These are phyloP conservation scores for Salvia splendens DNA, from an alignment of 257 asterid genomes.

Conservation along the genomic window DNA sequence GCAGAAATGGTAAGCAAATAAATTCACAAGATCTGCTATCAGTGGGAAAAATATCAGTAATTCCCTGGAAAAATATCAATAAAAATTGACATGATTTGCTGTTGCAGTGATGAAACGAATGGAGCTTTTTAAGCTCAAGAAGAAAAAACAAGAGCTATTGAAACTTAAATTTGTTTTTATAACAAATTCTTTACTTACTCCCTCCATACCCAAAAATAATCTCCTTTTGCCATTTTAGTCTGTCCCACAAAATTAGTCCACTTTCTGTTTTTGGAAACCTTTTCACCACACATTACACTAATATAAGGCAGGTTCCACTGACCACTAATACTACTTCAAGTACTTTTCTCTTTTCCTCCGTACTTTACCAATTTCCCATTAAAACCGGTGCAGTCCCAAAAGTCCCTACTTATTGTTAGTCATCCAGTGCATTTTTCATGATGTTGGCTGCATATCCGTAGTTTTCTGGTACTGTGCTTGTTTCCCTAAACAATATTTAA, in stretches of 20 bases:
- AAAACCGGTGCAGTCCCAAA: too few species aligned
- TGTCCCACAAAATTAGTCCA: too few species aligned
- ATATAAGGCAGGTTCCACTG: too few species aligned
- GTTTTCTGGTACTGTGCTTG: neutral
- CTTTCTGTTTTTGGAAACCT: too few species aligned
- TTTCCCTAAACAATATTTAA: neutral
- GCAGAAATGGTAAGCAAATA: slow-evolving; percentile 3
- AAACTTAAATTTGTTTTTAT: slow-evolving; percentile 3
- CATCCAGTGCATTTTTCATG: neutral
- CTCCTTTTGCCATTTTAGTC: too few species aligned
- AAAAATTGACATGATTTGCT: slow-evolving; percentile 13
- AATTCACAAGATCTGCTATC: neutral
- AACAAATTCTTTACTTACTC: slow-evolving; percentile 9
- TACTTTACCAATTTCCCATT: too few species aligned
- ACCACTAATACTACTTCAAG: too few species aligned
- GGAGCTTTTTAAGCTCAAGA: slow-evolving; percentile 3
- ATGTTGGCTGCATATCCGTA: slow-evolving; percentile 11
- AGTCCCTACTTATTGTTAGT: neutral
- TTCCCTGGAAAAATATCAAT: slow-evolving; percentile 7
- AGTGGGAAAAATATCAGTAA: neutral
- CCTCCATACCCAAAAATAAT: slow-evolving; percentile 18
- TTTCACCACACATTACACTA: too few species aligned
- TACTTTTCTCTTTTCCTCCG: too few species aligned
- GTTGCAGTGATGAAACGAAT: slow-evolving; percentile 13
- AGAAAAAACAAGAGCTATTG: slow-evolving; percentile 15